These are phyloP conservation scores for Apiotrichum gamsii DNA, from an alignment of 1,284 basidiomycete genomes.

Conservation along the genomic window DNA sequence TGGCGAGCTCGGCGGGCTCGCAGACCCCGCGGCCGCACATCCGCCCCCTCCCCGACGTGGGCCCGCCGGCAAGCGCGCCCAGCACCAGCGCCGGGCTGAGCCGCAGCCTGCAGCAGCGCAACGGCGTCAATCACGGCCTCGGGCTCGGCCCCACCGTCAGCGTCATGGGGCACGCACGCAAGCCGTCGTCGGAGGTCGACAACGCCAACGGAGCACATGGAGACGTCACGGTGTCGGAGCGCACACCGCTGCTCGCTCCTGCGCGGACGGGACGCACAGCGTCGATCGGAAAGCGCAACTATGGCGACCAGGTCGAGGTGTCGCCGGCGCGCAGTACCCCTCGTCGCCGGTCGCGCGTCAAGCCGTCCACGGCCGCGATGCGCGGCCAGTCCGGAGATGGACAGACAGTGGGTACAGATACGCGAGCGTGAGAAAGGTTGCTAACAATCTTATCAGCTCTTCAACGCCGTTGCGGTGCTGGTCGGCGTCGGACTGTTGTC, in stretches of 20 bases:
- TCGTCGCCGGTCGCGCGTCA: constrained; percentile 1
- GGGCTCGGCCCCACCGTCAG: too few relatives aligned
- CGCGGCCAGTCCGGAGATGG: constrained; percentile 65
- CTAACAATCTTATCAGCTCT: too few relatives aligned
- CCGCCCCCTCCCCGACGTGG: constrained; percentile 7
- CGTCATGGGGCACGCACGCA: too few relatives aligned
- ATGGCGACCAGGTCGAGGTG: constrained; percentile 2
- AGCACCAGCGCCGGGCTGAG: neutral
- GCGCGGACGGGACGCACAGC: neutral
- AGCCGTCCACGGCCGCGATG: constrained; percentile 16
- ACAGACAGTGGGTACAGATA: constrained; percentile 61
- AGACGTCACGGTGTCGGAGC: neutral
- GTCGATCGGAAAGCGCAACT: constrained; percentile 1
- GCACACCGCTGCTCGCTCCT: constrained; percentile 8
- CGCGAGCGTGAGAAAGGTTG: too few relatives aligned
- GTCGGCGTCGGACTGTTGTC: constrained; percentile 85
- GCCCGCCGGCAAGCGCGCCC: neutral
- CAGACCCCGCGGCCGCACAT: constrained; percentile 9
- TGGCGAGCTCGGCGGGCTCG: constrained; percentile 6
- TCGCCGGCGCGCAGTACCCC: neutral
- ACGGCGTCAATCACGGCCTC: neutral
- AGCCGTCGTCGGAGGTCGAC: neutral
- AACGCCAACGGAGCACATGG: neutral
- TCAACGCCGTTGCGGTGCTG: constrained; percentile 80
- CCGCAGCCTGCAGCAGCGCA: neutral